Base-by-base conservation (phyloP, 192 early-diverging fungal species). In the Pilaira anomala region DNA sequence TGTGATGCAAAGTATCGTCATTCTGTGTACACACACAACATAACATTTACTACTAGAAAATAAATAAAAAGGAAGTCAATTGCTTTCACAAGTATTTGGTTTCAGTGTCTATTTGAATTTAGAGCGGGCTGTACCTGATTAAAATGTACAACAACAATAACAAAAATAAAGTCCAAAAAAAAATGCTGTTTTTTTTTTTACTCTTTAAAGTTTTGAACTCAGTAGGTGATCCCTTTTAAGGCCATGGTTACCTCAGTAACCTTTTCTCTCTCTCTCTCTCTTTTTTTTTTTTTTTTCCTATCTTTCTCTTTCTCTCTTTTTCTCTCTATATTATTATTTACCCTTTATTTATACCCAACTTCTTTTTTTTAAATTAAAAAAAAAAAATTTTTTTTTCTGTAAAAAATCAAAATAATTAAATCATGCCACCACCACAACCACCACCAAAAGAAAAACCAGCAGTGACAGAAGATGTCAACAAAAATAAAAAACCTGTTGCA, bases 181-280 rank as follows among this genome's bases (percentile, higher is more conserved):
- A 36, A 36, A 36, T 9, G 4, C 7, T 4, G 18, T 54, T 25
- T 30, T 54, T 54, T 29, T 30, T 30, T 54, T 30, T 53, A 25
- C 25, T 16, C 29, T 21, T 53, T 18, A 33, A 46, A 7, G 19
- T 46, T 30, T 55, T 55, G 29, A 55, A 55, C 53, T 55, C 53
- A 55, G 53, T 30, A 36, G 53, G 8, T 26, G 8, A 55, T 30
- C 28, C 24, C 18, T 55, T 36, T 55, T 55, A 33, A 55, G 30
- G 53, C 53, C 53, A 55, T 55, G 53, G 53, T 55, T 30, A 55
- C 53, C 28, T 55, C 53, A 19, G 30, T 55, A 22, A 28, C 28
- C 50, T 25, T 26, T 52, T 52, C 28, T 52, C 28, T 26, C 50
- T 22, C 28, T 52, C 28, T 25, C 22, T 26, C n/a, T 36, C 30